These are phyloP conservation scores for Chlorencoelia australis DNA, from an alignment of 2,329 filamentous ascomycete species.

Conservation along the genomic window DNA sequence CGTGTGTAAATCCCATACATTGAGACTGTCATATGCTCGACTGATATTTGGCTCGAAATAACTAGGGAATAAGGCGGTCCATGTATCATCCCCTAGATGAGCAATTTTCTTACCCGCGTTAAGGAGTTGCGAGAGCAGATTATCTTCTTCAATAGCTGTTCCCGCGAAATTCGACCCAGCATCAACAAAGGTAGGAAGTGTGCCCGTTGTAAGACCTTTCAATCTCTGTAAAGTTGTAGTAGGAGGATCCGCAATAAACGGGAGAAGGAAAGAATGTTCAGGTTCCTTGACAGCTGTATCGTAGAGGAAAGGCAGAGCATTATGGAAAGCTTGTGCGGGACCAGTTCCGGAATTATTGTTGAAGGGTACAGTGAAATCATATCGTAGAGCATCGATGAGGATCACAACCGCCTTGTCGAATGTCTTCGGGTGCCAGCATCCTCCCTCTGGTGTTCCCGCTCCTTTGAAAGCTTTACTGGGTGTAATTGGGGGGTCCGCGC, in stretches of 20 bases:
- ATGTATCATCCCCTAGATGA: conserved; percentile 96
- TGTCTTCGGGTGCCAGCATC: conserved; percentile 93
- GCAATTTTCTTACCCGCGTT: conserved; percentile 67
- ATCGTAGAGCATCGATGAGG: conserved; percentile 85
- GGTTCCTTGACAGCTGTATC: conserved; percentile 68
- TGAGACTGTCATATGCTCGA: conserved; percentile 88
- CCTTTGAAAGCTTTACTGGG: conserved; percentile 18
- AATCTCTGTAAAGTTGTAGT: conserved; percentile 86
- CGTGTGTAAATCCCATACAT: conserved; percentile 95
- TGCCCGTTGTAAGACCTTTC: conserved; percentile 91
- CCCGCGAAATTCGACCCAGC: conserved; percentile 92
- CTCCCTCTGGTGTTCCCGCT: conserved; percentile 41
- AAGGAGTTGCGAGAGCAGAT: conserved; percentile 54
- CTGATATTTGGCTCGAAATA: conserved; percentile 86
- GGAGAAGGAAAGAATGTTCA: conserved; percentile 75
- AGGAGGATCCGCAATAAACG: conserved; percentile 94
- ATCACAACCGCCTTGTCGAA: conserved; percentile 89
- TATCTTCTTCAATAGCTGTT: conserved; percentile 91
- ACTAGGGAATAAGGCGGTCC: conserved; percentile 86
- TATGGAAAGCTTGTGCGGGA: conserved; percentile 59
- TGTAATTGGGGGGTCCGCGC: conserved; percentile 57
- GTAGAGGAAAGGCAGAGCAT: conserved; percentile 79
- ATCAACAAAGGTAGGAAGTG: conserved; percentile 88
- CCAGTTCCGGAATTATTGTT: conserved; percentile 29
- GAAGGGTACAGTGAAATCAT: conserved; percentile 90